Percentiles rank a stretch among this genome's conserved stretches.
Conservation (phyloP, 805 yeast species). For the Spencermartinsiella europaea region DNA sequence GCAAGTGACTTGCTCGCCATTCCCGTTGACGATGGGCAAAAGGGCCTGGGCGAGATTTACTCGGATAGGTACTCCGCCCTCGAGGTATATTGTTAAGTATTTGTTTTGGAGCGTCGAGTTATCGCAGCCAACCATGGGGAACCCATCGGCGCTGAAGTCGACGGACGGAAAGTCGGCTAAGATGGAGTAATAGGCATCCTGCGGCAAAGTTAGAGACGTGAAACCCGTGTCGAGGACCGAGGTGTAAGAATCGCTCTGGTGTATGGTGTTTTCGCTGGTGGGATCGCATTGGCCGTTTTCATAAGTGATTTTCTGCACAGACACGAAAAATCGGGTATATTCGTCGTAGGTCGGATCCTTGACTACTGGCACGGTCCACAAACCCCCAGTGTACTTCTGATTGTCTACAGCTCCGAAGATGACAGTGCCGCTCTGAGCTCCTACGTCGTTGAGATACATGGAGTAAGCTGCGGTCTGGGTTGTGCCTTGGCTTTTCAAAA, state of each 20-base stretch:
- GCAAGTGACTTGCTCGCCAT: conserved; percentile 20
- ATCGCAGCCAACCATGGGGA: conserved; percentile 7
- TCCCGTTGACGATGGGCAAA: conserved; percentile 7
- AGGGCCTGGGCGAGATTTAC: conserved; percentile 26
- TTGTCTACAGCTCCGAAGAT: conserved; percentile 40
- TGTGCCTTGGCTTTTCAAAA: conserved; percentile 36
- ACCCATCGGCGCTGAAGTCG: conserved; percentile 3
- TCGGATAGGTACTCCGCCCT: conserved; percentile 20
- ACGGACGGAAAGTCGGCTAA: conserved; percentile 7
- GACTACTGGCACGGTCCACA: conserved; percentile 31
- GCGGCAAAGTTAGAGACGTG: conserved; percentile 46
- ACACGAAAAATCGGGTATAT: neutral
- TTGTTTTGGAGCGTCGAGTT: neutral
- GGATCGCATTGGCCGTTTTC: neutral
- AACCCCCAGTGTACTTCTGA: conserved; percentile 16
- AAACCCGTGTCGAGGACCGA: conserved; percentile 58
- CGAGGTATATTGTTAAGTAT: conserved; percentile 19
- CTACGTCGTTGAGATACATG: conserved; percentile 38
- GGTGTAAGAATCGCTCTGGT: conserved; percentile 15
- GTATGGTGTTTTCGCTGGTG: neutral
- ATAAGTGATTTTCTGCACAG: neutral
- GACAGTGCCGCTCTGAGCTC: conserved; percentile 33
- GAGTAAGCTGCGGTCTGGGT: conserved; percentile 41
- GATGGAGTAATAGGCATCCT: conserved; percentile 21
- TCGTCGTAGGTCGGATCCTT: neutral